Evolutionary conservation across 164 flowering plant genomes (phyloP), one percentile per base, ranked within the genome.

Genomic region (Nelumbo lutea): DNA sequence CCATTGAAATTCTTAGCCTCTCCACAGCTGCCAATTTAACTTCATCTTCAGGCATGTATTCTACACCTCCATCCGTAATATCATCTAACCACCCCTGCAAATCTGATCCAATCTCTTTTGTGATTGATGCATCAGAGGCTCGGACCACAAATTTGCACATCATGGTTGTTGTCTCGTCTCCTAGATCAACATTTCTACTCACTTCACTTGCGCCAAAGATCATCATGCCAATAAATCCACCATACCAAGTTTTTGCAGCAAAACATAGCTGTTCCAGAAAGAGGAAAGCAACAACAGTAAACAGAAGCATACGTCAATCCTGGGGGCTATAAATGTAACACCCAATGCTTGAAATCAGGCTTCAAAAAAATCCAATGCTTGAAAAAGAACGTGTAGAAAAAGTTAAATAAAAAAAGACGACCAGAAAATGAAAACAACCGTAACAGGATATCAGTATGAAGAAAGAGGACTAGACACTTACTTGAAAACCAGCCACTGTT

Each of bases 401-500:
- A 55, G 14, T 66, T 42, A 2, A 5, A 59, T 14, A 8, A 6
- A 58, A 66, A 57, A 5, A 46, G 40, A 27, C 9, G 9, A 42
- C 1, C 9, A 38, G 44, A 55, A 39, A 46, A 39, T 6, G 13
- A 48, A 52, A 45, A 55, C n/a, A 27, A 15, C 42, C 15, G 53
- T 27, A 59, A 44, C 6, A 66, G 5, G 8, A 27, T 39, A 69
- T 50, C 44, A 66, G 44, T 48, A 65, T 52, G 45, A 65, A 14
- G 52, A 70, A 55, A 61, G 64, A 65, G 62, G 40, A 64, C 13
- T 5, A n/a, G 42, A 67, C 27, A 71, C 80, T 60, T 75, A 95
- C 99, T 93, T 92, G 96, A 78, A 95, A 95, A 38, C 99, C 99
- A 61, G 99, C 98, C 62, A 95, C 97, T 9, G 98, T 93, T 3